Conservation (phyloP, 768 basidiomycete species). For the Mycena rebaudengoi region DNA sequence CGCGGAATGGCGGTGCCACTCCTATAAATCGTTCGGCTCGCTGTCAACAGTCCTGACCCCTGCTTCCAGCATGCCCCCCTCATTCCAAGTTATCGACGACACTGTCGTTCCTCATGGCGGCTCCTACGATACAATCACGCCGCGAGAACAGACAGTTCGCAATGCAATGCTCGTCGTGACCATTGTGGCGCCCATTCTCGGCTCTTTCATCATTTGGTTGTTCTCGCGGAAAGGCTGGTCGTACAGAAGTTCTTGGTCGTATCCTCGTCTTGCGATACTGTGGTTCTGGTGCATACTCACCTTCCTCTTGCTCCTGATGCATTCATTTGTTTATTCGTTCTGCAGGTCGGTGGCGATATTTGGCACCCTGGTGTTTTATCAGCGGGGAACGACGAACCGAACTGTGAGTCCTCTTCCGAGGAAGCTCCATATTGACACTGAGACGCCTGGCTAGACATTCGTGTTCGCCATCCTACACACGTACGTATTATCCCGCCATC, state of each 20-base stretch:
- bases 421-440: not conserved
- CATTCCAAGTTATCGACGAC: slow-evolving; percentile 17
- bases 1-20: too few species aligned
- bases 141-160: slow-evolving; percentile 16
- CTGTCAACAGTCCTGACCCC: not conserved
- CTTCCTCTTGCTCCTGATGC: not conserved
- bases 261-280: slow-evolving; percentile 17
- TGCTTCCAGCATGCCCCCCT: slow-evolving; percentile 11
- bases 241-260: slow-evolving; percentile 13
- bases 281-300: slow-evolving; percentile 16
- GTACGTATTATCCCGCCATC: not conserved
- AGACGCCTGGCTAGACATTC: slow-evolving; percentile 1
- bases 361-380: slow-evolving; percentile 17
- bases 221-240: slow-evolving; percentile 17
- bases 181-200: slow-evolving; percentile 7
- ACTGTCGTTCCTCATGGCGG: slow-evolving; percentile 16
- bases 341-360: slow-evolving; percentile 18
- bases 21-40: not conserved
- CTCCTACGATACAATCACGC: slow-evolving; percentile 18
- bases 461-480: slow-evolving; percentile 13
- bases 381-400: slow-evolving; percentile 19
- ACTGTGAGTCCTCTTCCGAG: slow-evolving; percentile 4
- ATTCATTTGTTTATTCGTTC: not conserved
- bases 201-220: slow-evolving; percentile 16
- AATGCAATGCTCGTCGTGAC: slow-evolving; percentile 21